Evolutionary conservation across 805 yeast genomes (phyloP), one percentile per base, ranked within the genome.

Genomic region (Ogataea dorogensis): DNA sequence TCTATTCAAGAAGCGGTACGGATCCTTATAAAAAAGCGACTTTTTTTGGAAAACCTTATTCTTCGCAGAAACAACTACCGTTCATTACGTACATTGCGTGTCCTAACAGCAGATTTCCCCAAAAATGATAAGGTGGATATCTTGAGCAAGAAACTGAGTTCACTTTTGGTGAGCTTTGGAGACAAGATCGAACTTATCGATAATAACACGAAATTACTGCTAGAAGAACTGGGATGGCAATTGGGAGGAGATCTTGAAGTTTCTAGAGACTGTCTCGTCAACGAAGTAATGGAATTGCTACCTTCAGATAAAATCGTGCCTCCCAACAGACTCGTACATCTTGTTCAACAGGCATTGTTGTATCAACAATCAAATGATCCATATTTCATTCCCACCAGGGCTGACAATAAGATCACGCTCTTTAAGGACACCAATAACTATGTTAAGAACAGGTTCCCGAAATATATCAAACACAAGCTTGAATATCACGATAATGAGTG

Each of bases 401-500:
- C 28, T 8, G 10, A 25, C 49, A 44, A 30, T 45, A 50, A 33
- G 38, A 49, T 16, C 12, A 38, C 42, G 24, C 30, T 49, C 30
- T 50, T 35, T 33, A 45, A 43, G 23, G 51, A 49, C 16, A 27
- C 30, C 9, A 36, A 27, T 22, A 44, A 29, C 46, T 53, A 27
- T 61, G 56, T 27, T 49, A 27, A 31, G 16, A 33, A 30, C 12
- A 24, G 27, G 7, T 38, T 56, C 42, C 86, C 87, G 1, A 67
- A 67, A 14, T 63, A 62, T 3, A 57, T 73, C 3, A 52, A 73
- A 9, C 67, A 68, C 38, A 67, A 71, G 0, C 59, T 84, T 5
- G 46, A 60, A 1, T 65, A 68, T 28, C 93, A 85, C 51, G 58
- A 63, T 1, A 77, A 81, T 52, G 95, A 89, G 56, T 91, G 86